Evolutionary conservation across 495 filamentous ascomycete species (phyloP).

Genomic region (Ascobolus immersus): DNA sequence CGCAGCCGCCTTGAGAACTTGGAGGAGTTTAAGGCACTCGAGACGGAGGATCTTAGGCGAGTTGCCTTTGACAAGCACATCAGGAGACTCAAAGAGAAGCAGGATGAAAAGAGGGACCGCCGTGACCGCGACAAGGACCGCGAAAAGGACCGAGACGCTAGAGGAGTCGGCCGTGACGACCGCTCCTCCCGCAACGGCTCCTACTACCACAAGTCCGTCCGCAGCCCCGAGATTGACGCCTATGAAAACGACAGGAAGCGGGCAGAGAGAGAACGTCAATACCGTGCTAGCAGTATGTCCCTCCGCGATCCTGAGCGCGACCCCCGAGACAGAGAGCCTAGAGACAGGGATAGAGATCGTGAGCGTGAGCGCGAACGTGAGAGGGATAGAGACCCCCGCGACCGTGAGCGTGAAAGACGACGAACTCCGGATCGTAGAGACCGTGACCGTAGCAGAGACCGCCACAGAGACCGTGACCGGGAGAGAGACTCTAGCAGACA

Average conservation of each 20-base stretch:
- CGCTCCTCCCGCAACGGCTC: slow-evolving; percentile 35
- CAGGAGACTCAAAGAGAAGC: slow-evolving; percentile 68
- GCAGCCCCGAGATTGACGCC: slow-evolving; percentile 60
- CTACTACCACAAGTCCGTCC: slow-evolving; percentile 34
- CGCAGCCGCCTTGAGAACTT: slow-evolving; percentile 49
- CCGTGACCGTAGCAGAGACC: slow-evolving; percentile 12
- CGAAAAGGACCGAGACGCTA: slow-evolving; percentile 24
- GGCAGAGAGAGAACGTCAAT: slow-evolving; percentile 65
- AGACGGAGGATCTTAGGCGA: slow-evolving; percentile 55
- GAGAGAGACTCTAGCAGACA: slow-evolving; percentile 22
- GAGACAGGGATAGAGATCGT: slow-evolving; percentile 19
- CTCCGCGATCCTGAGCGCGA: slow-evolving; percentile 25
- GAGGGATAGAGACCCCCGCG: slow-evolving; percentile 18
- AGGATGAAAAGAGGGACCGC: slow-evolving; percentile 45
- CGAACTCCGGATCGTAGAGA: slow-evolving; percentile 18
- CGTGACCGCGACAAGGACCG: slow-evolving; percentile 33
- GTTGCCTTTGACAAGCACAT: slow-evolving; percentile 82
- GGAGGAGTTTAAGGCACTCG: slow-evolving; percentile 58
- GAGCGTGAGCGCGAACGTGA: slow-evolving; percentile 33
- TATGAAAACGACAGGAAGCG: slow-evolving; percentile 76
- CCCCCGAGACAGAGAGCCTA: slow-evolving; percentile 24
- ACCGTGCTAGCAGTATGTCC: slow-evolving; percentile 46
- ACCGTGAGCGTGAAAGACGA: slow-evolving; percentile 17
- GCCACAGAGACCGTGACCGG: slow-evolving; percentile 17
- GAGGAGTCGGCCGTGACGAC: slow-evolving; percentile 34